These are phyloP conservation scores for Myxozyma vanderwaltii DNA, from an alignment of 805 yeast species.

Conservation along the genomic window DNA sequence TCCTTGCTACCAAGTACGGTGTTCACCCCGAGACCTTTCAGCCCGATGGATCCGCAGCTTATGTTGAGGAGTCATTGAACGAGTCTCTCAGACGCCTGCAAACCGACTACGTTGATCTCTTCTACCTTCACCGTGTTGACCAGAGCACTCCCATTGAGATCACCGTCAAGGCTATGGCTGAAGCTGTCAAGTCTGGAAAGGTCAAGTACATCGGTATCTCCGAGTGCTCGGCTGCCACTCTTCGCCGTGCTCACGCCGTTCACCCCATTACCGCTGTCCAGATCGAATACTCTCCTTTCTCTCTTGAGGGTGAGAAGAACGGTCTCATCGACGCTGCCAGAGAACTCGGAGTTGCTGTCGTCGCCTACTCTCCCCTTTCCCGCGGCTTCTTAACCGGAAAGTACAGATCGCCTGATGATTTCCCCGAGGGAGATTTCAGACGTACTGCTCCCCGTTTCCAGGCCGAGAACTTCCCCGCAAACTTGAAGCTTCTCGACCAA, in stretches of 20 bases:
- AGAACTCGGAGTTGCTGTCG: conserved; percentile 61
- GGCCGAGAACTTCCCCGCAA: conserved; percentile 58
- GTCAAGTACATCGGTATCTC: conserved; percentile 73
- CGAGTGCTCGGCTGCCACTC: conserved; percentile 67
- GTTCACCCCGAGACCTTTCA: conserved; percentile 41
- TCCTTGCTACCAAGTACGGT: conserved; percentile 67
- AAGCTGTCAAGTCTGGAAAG: conserved; percentile 63
- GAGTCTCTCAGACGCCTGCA: conserved; percentile 27
- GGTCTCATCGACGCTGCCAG: conserved; percentile 65
- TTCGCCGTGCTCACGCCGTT: conserved; percentile 58
- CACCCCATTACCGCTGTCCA: conserved; percentile 69
- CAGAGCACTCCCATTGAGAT: conserved; percentile 58
- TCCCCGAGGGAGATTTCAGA: conserved; percentile 60
- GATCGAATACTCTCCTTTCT: conserved; percentile 73
- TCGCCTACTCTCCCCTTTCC: conserved; percentile 84
- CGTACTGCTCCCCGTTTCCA: conserved; percentile 57
- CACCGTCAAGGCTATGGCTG: conserved; percentile 57
- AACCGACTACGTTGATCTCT: conserved; percentile 51
- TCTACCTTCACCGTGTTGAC: conserved; percentile 75
- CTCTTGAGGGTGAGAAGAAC: conserved; percentile 59
- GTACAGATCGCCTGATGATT: conserved; percentile 49
- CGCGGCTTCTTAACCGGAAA: conserved; percentile 75
- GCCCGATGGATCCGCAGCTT: conserved; percentile 31
- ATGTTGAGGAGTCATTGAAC: conserved; percentile 19
- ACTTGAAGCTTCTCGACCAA: conserved; percentile 52